Conservation (phyloP, 192 early-diverging fungal species). For the Phlyctochytrium arcticum region DNA sequence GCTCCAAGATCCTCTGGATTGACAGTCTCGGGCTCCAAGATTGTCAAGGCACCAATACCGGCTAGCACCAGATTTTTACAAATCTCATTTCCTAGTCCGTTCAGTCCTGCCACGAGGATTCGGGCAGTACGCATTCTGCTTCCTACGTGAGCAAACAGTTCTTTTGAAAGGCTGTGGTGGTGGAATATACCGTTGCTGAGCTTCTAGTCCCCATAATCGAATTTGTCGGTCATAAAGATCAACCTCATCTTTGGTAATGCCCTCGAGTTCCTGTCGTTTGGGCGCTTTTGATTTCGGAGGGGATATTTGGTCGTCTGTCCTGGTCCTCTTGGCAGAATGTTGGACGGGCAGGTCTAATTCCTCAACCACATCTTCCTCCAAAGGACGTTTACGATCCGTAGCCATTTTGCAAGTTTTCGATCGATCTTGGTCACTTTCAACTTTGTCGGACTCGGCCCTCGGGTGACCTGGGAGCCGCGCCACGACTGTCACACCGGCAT, state of each 20-base stretch:
- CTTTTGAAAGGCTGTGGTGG: background rate
- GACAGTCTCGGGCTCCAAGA: conserved; percentile 62
- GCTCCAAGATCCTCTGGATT: conserved; percentile 63
- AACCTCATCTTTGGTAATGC: conserved; percentile 68
- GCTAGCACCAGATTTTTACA: conserved; percentile 92
- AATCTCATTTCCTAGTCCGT: conserved; percentile 75
- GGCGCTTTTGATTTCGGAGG: too few relatives aligned
- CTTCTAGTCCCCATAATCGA: conserved; percentile 92
- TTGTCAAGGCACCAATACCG: conserved; percentile 71
- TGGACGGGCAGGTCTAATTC: too few relatives aligned
- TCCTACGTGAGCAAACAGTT: conserved; percentile 8
- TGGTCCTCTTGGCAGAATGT: too few relatives aligned
- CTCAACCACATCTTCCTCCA: too few relatives aligned
- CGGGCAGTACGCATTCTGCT: conserved; percentile 77
- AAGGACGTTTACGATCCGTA: too few relatives aligned
- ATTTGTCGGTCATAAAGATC: conserved; percentile 97
- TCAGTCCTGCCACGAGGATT: conserved; percentile 70
- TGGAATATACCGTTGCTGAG: conserved; percentile 74
- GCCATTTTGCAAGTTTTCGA: too few relatives aligned
- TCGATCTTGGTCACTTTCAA: too few relatives aligned
- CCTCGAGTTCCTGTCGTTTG: too few relatives aligned
- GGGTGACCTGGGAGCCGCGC: too few relatives aligned
- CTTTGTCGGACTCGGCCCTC: too few relatives aligned
- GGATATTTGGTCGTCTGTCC: too few relatives aligned
- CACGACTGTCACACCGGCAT: too few relatives aligned